Base-by-base conservation (phyloP, 176 grass and related monocot genomes). In the Microstegium vimineum region DNA sequence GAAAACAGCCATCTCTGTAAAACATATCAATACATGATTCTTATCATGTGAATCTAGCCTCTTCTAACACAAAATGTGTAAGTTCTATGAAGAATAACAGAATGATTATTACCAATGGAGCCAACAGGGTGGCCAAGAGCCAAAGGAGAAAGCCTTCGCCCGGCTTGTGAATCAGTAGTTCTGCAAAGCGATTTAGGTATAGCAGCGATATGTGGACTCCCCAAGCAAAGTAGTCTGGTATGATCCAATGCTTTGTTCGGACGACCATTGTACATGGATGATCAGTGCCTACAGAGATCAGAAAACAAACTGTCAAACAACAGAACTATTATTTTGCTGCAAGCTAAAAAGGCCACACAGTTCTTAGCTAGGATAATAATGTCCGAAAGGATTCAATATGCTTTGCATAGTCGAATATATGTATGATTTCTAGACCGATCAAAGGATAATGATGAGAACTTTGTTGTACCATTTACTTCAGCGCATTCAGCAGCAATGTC, bases 401-500 rank as follows among this genome's bases (percentile, higher is more conserved):
- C 10, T 38, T 81, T 40, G 38, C 5, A 40, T 22, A 17, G 0
- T 38, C 10, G 1, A 30, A 43, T 11, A 43, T 11, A 71, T 9
- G 4, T 28, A 62, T 28, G 57, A 61, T 62, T 30, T 62, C 12
- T 10, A 0, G 14, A 33, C 17, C 10, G 14, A 33, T 11, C 10
- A 0, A 26, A 59, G 25, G 26, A 12, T 0, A 43, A 18, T 28
- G 32, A 64, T 36, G 33, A 18, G 7, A 12, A 8, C 1, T 12
- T n/a, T 60, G n/a, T 18, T 40, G 5, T 85, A 86, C 88, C 88
- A 77, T 94, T 94, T 62, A 34, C 22, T 10, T 75, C 10, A 7
- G 85, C 85, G 26, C 87, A 90, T 70, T 93, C 91, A 10, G 88
- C 72, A 17, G 86, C 68, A 9, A 93, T 87, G 60, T 90, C 91